Conservation (phyloP, 441 rosid species). For the Manihot esculenta region DNA sequence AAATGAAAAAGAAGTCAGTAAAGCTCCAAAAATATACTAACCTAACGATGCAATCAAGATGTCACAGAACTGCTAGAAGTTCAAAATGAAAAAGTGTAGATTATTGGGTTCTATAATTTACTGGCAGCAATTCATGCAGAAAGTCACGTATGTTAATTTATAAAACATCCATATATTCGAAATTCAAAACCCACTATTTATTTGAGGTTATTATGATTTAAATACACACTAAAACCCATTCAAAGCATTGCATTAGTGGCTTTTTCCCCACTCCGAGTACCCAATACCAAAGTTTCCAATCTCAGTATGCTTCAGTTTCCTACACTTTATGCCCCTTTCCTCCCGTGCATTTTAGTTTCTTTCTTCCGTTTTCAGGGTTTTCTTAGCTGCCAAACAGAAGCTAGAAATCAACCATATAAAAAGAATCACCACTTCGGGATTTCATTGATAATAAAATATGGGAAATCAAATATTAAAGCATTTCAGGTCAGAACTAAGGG, state of each 20-base stretch:
- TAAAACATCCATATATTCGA: background rate
- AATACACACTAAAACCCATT: background rate
- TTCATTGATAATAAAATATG: background rate
- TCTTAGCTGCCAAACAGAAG: conserved; percentile 1
- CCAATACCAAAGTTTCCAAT: background rate
- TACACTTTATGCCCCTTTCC: background rate
- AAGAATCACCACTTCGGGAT: background rate
- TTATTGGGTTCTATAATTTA: background rate
- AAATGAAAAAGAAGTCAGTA: conserved; percentile 20
- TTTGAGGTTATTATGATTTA: background rate
- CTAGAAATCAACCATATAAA: background rate
- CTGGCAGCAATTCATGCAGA: background rate
- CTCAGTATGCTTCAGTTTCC: background rate
- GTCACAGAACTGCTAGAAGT: background rate
- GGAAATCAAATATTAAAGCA: background rate
- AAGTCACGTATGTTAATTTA: background rate
- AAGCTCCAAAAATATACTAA: background rate
- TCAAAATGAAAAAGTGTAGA: background rate
- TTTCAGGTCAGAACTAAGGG: background rate
- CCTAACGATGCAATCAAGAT: background rate
- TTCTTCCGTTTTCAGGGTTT: background rate
- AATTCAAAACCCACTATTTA: background rate
- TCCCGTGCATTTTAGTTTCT: background rate
- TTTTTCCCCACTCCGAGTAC: background rate
- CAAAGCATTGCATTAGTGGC: background rate